These are phyloP conservation scores for Blastobotrys attinorum DNA, from an alignment of 805 yeast genomes.

Conservation along the genomic window DNA sequence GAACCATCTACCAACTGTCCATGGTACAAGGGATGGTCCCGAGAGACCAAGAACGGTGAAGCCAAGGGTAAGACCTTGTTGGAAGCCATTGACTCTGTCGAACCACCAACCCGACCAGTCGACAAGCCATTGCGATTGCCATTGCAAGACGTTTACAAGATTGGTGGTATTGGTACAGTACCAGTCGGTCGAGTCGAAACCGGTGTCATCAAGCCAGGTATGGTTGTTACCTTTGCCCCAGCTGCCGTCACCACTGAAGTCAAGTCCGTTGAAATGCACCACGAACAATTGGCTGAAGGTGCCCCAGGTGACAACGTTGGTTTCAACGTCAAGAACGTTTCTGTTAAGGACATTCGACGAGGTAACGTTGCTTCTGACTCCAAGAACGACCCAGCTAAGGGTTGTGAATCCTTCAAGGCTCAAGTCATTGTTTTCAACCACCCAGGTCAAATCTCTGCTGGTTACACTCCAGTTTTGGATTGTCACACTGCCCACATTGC, in stretches of 20 bases:
- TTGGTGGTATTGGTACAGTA: conserved; percentile 87
- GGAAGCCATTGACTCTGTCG: conserved; percentile 78
- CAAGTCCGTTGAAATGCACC: conserved; percentile 86
- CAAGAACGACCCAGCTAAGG: conserved; percentile 82
- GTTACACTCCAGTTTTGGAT: conserved; percentile 87
- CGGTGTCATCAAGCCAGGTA: conserved; percentile 87
- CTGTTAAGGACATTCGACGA: conserved; percentile 83
- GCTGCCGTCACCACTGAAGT: conserved; percentile 86
- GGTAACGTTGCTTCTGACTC: conserved; percentile 92
- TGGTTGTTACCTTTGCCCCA: conserved; percentile 85
- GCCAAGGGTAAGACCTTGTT: conserved; percentile 73
- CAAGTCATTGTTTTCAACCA: conserved; percentile 84
- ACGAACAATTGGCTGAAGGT: conserved; percentile 71
- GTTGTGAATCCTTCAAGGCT: conserved; percentile 71
- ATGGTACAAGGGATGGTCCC: conserved; percentile 83
- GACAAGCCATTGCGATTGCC: conserved; percentile 86
- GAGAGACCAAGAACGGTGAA: conserved; percentile 67
- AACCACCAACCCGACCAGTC: conserved; percentile 73
- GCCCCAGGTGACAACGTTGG: conserved; percentile 89
- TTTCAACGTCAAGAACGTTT: conserved; percentile 85
- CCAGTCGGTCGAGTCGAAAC: conserved; percentile 94
- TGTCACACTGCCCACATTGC: conserved; percentile 94
- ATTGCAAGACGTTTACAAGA: conserved; percentile 87
- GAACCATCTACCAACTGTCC: conserved; percentile 75
- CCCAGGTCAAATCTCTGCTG: conserved; percentile 87